Evolutionary conservation across 768 basidiomycete genomes (phyloP).

Genomic region (Hygrocybe coccinea): DNA sequence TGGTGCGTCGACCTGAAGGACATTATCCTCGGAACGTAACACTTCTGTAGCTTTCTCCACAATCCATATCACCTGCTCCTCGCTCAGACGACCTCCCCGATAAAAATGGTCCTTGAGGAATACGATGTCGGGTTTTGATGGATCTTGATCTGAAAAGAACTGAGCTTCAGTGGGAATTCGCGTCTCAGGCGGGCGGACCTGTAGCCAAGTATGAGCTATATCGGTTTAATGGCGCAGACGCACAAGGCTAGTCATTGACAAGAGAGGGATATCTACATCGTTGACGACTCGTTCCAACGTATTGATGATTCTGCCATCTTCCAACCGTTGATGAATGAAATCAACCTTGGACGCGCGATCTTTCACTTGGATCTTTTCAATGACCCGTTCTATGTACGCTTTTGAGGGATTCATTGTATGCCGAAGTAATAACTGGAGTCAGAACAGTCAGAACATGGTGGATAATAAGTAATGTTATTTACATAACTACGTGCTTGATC

Average conservation of each 20-base stretch:
- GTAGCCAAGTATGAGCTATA: background rate
- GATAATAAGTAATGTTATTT: too few species aligned
- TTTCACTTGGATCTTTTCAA: conserved; percentile 57
- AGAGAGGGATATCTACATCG: conserved; percentile 58
- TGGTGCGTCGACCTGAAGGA: conserved; percentile 92
- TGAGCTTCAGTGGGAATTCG: conserved; percentile 85
- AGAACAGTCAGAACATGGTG: too few species aligned
- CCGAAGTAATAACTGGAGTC: too few species aligned
- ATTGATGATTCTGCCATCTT: conserved; percentile 86
- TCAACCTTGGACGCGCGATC: conserved; percentile 62
- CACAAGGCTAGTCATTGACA: too few species aligned
- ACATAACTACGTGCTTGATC: too few species aligned
- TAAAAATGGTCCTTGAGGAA: conserved; percentile 99
- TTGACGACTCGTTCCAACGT: conserved; percentile 96
- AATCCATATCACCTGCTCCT: conserved; percentile 94
- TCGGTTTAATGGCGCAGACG: too few species aligned
- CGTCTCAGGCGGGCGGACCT: conserved; percentile 99
- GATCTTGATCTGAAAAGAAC: conserved; percentile 82
- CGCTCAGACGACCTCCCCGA: conserved; percentile 87
- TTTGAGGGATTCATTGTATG: conserved; percentile 1
- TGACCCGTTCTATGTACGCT: conserved; percentile 57
- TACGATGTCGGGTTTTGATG: conserved; percentile 87
- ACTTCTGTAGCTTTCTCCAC: conserved; percentile 82
- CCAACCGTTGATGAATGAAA: conserved; percentile 87
- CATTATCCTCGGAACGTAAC: conserved; percentile 79